Conservation (phyloP, 2,329 filamentous ascomycete species). For the Sporothrix protearum region DNA sequence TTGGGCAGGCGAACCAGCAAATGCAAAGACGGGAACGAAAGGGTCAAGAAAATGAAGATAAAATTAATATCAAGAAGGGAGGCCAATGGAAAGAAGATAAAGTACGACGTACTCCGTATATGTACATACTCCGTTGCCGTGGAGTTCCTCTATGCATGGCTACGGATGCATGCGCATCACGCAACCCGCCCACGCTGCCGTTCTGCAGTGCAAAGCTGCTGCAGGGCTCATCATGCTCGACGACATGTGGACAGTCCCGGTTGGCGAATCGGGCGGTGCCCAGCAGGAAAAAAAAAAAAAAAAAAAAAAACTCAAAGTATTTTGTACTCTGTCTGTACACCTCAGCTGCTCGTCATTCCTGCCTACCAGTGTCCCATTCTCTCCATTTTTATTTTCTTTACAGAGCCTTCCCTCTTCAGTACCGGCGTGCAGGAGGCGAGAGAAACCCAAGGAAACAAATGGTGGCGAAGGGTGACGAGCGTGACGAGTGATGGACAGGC, state of each 20-base stretch:
- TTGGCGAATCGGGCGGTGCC: slow-evolving; percentile 19
- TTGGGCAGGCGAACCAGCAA: background rate
- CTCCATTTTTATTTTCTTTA: background rate
- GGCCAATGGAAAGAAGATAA: background rate
- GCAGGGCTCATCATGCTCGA: background rate
- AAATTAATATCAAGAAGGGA: background rate
- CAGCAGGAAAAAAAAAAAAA: background rate
- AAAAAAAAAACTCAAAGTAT: background rate
- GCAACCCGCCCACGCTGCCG: background rate
- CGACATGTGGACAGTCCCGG: background rate
- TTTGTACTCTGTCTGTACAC: background rate
- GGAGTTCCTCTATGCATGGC: background rate
- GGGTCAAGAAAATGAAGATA: background rate
- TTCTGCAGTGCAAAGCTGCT: background rate
- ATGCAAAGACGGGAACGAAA: background rate
- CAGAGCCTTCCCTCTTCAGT: background rate
- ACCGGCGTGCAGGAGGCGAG: background rate
- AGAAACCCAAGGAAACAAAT: background rate
- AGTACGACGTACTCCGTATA: background rate
- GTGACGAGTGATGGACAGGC: background rate
- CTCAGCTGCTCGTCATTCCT: slow-evolving; percentile 1
- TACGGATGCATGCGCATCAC: background rate
- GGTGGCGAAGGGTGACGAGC: background rate
- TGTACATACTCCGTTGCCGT: background rate
- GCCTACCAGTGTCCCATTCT: background rate